Conservation (phyloP, 108 stramenopile genomes). For the Skeletonema potamos region DNA sequence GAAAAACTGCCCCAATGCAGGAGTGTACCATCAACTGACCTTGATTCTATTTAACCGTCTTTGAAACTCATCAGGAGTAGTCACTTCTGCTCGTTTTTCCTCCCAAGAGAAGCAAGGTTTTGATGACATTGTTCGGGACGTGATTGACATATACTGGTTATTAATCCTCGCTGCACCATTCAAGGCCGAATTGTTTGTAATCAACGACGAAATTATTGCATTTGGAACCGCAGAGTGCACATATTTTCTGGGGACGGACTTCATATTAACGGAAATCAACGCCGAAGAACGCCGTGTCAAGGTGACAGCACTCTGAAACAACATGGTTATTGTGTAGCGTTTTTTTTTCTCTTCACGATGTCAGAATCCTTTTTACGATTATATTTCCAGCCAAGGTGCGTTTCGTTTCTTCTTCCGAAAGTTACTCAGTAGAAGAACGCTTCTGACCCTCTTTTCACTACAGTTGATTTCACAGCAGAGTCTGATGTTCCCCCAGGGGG, state of each 20-base stretch:
- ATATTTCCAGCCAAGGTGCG: not conserved
- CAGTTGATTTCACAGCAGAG: too few relatives aligned
- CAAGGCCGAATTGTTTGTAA: not conserved
- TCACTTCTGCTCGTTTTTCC: conserved; percentile 4
- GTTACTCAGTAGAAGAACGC: too few relatives aligned
- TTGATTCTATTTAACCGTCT: conserved; percentile 31
- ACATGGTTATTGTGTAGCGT: not conserved
- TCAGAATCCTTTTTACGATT: not conserved
- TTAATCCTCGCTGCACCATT: not conserved
- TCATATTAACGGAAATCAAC: not conserved
- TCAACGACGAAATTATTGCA: not conserved
- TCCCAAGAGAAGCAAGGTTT: not conserved
- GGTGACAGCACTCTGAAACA: not conserved
- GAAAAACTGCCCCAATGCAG: not conserved
- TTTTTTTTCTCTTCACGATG: not conserved
- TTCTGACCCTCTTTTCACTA: too few relatives aligned
- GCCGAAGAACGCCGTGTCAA: not conserved
- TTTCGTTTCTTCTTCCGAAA: not conserved
- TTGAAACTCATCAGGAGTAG: conserved; percentile 27
- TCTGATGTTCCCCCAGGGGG: too few relatives aligned
- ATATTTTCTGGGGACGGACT: not conserved
- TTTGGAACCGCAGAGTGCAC: not conserved
- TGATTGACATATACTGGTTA: not conserved
- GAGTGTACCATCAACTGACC: conserved; percentile 8
- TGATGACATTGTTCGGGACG: not conserved